Evolutionary conservation across 371 early-diverging fungal species (phyloP).

Genomic region (Actinomortierella ambigua): DNA sequence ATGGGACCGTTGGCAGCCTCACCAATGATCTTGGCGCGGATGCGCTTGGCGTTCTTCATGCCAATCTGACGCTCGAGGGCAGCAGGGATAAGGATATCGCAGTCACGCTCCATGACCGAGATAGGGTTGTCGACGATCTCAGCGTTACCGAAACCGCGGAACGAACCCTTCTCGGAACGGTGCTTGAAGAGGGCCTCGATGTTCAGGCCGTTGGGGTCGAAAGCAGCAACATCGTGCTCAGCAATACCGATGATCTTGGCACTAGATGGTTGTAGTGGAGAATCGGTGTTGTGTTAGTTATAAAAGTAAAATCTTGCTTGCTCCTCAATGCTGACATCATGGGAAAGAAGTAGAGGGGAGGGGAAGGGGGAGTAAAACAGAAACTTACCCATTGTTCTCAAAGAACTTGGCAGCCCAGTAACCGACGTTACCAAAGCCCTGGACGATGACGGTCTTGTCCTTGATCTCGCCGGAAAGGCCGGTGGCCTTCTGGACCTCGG

Average conservation of each 20-base stretch:
- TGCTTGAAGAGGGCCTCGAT: constrained; percentile 73
- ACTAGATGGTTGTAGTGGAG: constrained; percentile 16
- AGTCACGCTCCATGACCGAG: constrained; percentile 77
- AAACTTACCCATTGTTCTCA: constrained; percentile 67
- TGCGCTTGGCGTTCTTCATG: constrained; percentile 72
- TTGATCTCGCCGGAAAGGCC: constrained; percentile 73
- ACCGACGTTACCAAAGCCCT: constrained; percentile 94
- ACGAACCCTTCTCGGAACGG: constrained; percentile 67
- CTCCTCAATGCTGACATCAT: too few relatives aligned
- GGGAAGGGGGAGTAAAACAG: background rate
- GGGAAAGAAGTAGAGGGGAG: background rate
- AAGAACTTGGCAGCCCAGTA: constrained; percentile 92
- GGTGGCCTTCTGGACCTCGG: constrained; percentile 79
- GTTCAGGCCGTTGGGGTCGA: constrained; percentile 74
- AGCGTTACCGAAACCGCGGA: constrained; percentile 71
- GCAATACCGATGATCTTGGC: constrained; percentile 85
- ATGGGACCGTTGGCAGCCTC: constrained; percentile 89
- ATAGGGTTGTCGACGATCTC: constrained; percentile 67
- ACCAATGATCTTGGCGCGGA: constrained; percentile 88
- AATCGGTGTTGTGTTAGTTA: background rate
- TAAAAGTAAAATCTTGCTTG: background rate
- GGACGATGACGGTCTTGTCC: constrained; percentile 74
- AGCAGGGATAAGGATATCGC: constrained; percentile 87
- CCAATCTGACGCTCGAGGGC: constrained; percentile 90
- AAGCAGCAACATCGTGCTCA: constrained; percentile 76